Base-by-base conservation (phyloP, 2,329 filamentous ascomycete genomes). In the Verticillium longisporum region DNA sequence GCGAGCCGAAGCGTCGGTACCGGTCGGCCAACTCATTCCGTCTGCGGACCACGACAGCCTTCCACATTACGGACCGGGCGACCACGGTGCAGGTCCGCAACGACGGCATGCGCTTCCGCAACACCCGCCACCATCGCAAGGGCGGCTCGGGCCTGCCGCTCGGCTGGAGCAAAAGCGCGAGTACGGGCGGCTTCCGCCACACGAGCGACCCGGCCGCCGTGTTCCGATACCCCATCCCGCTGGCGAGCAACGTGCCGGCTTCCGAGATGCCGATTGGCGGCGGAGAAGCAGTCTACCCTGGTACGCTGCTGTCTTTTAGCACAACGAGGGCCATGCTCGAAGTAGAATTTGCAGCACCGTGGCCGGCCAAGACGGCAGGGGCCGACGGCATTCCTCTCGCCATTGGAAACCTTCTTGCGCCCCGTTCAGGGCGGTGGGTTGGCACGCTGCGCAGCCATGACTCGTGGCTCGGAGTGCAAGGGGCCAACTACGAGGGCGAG, bases 401-500 rank as follows among this genome's bases (percentile, higher is more conserved):
- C 18, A 70, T 79, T 18, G 77, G 77, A 32, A 77, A 75, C 59
- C 76, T 80, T 64, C 75, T 73, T 71, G 68, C 69, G 58, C 57
- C 57, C 6, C 72, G 67, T 50, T 65, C 66, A 2, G 70, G 72
- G 53, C 68, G 68, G 36, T 78, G 76, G 76, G 69, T 76, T n/a
- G 77, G 77, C 33, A 72, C 74, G 56, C 73, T 79, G 38, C 72
- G 77, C 45, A 72, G 76, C n/a, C 77, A 80, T 64, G 77, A 79
- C 58, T 72, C 72, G 37, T 80, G 77, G 77, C 66, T 80, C 41
- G 77, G 77, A 9, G 66, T 79, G 5, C 77, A 79, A 65, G 74
- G 75, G n/a, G 77, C 75, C 62, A 80, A 79, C 66, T 76, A 79
- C 60, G 75, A 76, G 6, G 76, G 76, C 53, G 75, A 77, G 55